Conservation (phyloP, 148 eudicot species). For the Simmondsia chinensis region DNA sequence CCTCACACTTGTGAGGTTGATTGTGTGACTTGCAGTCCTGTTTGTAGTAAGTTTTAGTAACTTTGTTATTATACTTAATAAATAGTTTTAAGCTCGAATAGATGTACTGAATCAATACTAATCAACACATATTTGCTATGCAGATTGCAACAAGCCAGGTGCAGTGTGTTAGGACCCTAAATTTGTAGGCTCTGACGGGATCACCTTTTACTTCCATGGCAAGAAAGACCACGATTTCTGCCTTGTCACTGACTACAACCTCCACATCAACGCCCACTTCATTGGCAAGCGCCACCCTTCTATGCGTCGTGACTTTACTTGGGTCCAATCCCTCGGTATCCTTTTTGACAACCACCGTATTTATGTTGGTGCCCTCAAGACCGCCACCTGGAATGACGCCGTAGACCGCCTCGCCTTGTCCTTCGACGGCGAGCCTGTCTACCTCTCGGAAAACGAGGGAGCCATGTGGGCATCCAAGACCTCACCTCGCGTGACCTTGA, state of each 20-base stretch:
- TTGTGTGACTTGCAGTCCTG: conserved; percentile 44
- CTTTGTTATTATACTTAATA: too few species aligned
- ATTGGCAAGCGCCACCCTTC: conserved; percentile 40
- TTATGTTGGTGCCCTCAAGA: conserved; percentile 34
- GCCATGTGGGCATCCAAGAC: conserved; percentile 27
- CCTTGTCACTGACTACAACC: conserved; percentile 46
- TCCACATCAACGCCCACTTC: conserved; percentile 70
- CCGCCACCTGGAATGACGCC: conserved; percentile 37
- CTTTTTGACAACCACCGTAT: conserved; percentile 43
- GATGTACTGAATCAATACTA: too few species aligned
- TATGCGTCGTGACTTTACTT: conserved; percentile 56
- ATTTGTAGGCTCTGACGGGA: conserved; percentile 47
- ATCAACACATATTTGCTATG: neutral
- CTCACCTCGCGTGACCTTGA: conserved; percentile 12
- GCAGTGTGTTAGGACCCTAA: conserved; percentile 62
- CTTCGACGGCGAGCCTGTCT: conserved; percentile 29
- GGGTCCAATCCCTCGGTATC: conserved; percentile 59
- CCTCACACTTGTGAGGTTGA: conserved; percentile 37
- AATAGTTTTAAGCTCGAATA: too few species aligned
- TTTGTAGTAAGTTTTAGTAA: conserved; percentile 29
- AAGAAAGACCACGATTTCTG: conserved; percentile 56
- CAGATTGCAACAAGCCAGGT: conserved; percentile 60
- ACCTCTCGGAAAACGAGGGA: conserved; percentile 25
- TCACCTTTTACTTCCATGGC: conserved; percentile 63
- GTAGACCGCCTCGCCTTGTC: conserved; percentile 36